Percentiles rank a stretch among this genome's conserved stretches.
Evolutionary conservation across 1,284 basidiomycete species (phyloP).

Genomic region (Ceratobasidium sp.): DNA sequence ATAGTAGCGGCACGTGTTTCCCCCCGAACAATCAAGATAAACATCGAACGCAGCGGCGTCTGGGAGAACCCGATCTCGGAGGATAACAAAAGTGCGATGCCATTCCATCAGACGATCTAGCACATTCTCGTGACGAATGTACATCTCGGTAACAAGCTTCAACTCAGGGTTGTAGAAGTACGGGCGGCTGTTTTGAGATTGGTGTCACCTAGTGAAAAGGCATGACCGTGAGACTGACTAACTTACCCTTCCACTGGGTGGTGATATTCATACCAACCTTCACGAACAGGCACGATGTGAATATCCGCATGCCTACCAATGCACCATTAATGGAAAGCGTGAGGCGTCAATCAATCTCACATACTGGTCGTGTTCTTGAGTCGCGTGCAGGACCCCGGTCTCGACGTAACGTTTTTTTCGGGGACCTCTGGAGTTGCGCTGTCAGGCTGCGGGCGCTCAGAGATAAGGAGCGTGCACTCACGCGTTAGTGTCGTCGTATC

Average conservation of each 20-base stretch:
- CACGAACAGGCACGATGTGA: not conserved
- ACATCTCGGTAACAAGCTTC: conserved; percentile 8
- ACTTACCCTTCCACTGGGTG: conserved; percentile 34
- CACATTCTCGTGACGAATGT: conserved; percentile 7
- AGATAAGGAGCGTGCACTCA: not conserved
- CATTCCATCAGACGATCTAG: not conserved
- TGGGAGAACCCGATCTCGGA: conserved; percentile 6
- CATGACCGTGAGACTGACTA: not conserved
- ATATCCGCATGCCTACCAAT: not conserved
- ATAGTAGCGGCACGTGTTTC: conserved; percentile 27
- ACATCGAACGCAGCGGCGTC: conserved; percentile 17
- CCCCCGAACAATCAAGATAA: conserved; percentile 20
- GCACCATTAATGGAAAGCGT: not conserved
- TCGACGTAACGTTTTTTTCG: not conserved
- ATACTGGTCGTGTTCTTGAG: not conserved
- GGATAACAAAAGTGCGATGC: conserved; percentile 1
- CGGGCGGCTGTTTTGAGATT: not conserved
- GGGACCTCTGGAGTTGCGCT: not conserved
- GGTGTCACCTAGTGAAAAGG: too few species aligned
- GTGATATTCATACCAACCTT: conserved; percentile 23
- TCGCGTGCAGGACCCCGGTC: not conserved
- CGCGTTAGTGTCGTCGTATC: conserved; percentile 31
- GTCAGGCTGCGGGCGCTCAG: not conserved
- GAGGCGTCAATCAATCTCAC: not conserved
- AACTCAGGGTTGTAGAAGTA: conserved; percentile 22